These are phyloP conservation scores for Exsudoporus frostii DNA, from an alignment of 768 basidiomycete genomes.

Conservation along the genomic window DNA sequence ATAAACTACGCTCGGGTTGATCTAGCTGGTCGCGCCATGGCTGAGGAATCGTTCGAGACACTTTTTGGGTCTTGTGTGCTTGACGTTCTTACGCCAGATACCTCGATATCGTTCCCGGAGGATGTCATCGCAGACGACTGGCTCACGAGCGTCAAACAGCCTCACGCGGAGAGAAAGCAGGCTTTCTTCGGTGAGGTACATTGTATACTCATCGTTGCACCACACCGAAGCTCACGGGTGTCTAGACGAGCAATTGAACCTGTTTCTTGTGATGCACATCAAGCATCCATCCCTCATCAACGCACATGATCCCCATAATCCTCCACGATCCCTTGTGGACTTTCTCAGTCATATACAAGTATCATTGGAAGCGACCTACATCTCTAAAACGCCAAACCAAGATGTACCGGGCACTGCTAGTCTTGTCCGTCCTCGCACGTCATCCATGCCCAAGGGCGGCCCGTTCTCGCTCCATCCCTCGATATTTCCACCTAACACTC, in stretches of 20 bases:
- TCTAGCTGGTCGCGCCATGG: constrained; percentile 13
- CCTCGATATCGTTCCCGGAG: constrained; percentile 59
- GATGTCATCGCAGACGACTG: constrained; percentile 47
- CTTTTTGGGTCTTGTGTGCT: constrained; percentile 59
- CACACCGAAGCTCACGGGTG: constrained; percentile 15
- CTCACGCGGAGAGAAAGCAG: constrained; percentile 51
- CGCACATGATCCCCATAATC: constrained; percentile 17
- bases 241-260: constrained; percentile 55
- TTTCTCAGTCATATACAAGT: constrained; percentile 72
- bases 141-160: constrained; percentile 45
- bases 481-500: constrained; percentile 79
- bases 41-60: constrained; percentile 52
- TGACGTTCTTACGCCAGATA: constrained; percentile 62
- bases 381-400: constrained; percentile 44
- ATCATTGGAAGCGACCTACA: constrained; percentile 79
- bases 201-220: constrained; percentile 5
- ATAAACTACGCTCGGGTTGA: background rate
- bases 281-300: constrained; percentile 34
- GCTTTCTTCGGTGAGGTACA: constrained; percentile 70
- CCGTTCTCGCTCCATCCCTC: constrained; percentile 48
- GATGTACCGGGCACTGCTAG: constrained; percentile 37
- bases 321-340: constrained; percentile 44
- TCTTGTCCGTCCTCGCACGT: constrained; percentile 53
- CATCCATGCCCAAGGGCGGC: constrained; percentile 40
- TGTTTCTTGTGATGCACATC: constrained; percentile 41